Base-by-base conservation (phyloP, 108 stramenopile species). In the Tribonema minus region DNA sequence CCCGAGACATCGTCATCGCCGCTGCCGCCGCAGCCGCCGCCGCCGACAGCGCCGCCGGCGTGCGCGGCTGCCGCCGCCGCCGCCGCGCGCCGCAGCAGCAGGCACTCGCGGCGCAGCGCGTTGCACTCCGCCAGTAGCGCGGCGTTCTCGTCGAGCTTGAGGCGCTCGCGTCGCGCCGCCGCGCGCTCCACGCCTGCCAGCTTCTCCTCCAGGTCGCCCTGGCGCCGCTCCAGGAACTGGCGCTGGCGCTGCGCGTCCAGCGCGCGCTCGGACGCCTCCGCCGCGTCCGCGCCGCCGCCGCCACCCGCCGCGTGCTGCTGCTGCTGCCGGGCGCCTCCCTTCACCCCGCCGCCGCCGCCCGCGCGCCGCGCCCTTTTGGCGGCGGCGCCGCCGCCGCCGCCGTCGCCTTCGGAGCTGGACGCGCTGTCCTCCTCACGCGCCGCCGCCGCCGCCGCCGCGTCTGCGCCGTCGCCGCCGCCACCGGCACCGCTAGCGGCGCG, bases 81-180 rank as follows among this genome's bases (percentile, higher is more conserved):
- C 65, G n/a, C n/a, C 64, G 40, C n/a, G 1, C 73, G 60, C 73
- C 41, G 37, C 20, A 74, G 73, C 33, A 6, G 4, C 30, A 59
- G 46, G 58, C 46, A 54, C 41, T 83, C 82, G 61, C 73, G 80
- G 9, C 82, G 77, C 12, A 83, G 78, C 38, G 62, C 27, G 71
- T 83, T 83, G 71, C 82, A 83, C 72, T 83, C 82, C 20, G 70
- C 67, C 25, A 83, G 80, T 12, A 83, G 61, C 5, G 79, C 32
- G 54, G 78, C 71, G 72, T 83, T 83, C 37, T 83, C 79, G 32
- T 71, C 34, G 23, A 83, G 78, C 37, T 80, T 72, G 12, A 31
- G 32, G 12, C 73, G 62, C 73, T 74, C 33, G 32, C 54, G 63
- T 34, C 3, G 65, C 5, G 63, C 71, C n/a, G 71, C 71, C 12